Evolutionary conservation across 108 stramenopile species (phyloP), one percentile per base, ranked within the genome.

Genomic region (Skeletonema marinoi): DNA sequence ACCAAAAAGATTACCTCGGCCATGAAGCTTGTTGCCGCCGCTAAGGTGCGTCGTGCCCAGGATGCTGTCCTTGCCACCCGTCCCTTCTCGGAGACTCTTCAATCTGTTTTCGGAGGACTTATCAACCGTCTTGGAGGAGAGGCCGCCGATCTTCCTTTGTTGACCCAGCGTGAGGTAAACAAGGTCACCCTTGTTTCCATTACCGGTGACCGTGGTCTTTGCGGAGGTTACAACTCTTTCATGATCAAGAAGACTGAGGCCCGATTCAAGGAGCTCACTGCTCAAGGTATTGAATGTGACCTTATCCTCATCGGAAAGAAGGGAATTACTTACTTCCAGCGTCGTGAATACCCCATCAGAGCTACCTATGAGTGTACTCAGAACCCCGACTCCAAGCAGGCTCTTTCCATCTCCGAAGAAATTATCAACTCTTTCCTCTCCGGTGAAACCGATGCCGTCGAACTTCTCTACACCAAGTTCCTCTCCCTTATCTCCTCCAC

Each of bases 11-110:
- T 98, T 85, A 98, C 98, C 71, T 92, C 89, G 81, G 98, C 98
- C 74, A 98, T 98, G 98, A 95, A 96, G 80, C 97, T 98, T 65
- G 98, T 98, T 64, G 98, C 98, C 66, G 98, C 98, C 54, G 97
- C 98, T 44, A 97, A 97, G 84, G 98, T 98, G 39, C 96, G 97
- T 72, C 93, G 95, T 78, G 98, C 98, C n/a, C 98, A 98, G 82
- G 97, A 97, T 30, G 94, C 97, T 50, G 97, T 97, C 58, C 85
- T 97, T 60, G 88, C 89, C 75, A 97, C 98, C 50, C 96, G 98
- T 75, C 98, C 98, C 39, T 98, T 98, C 86, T 93, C 89, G 11
- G 98, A 97, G 76, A 95, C 94, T 58, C 95, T 98, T 72, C 98
- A 98, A 91, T 88, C 90, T 41, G 95, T 96, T 60, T 97, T 98